Base-by-base conservation (phyloP, 495 filamentous ascomycete species). In the Mytilinidion resinicola region DNA sequence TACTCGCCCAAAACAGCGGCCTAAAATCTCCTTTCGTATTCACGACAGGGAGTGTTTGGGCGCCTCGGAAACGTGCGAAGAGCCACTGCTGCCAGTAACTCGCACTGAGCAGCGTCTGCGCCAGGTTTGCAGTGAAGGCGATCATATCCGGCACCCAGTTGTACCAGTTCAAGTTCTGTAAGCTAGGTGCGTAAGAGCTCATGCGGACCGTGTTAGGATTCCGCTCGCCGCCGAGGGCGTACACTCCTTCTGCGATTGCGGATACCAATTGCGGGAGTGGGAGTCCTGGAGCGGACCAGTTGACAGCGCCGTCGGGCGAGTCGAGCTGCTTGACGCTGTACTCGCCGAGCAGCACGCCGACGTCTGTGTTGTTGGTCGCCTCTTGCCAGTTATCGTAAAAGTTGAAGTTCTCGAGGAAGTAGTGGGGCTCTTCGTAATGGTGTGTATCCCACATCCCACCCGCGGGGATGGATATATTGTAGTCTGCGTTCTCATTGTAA, bases 141-240 rank as follows among this genome's bases (percentile, higher is more conserved):
- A 80, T 66, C 43, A 80, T 69, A 34, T 76, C 73, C 10, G 74
- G 76, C 10, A 69, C 72, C 77, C 76, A 79, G 41, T 61, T 76
- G 67, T 74, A 80, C 35, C 59, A 67, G 55, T 78, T 76, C 21
- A 78, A 51, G 65, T 80, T 79, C 68, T 76, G 69, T 43, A 79
- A 63, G 54, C 69, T 72, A 0, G 78, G 78, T 4, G 78, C 77
- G 70, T 77, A 72, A 4, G 56, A 61, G 17, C 52, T 37, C 36
- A 62, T 56, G 8, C 59, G n/a, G 20, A 68, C 64, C 36, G 65
- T 55, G 55, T 74, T 61, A 1, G 70, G 64, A 56, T 72, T 71
- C 9, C 72, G 61, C 60, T 72, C 69, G 1, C 42, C 57, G 15
- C 53, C 54, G 30, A 71, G 56, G 42, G 65, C 57, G 47, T 67